Percentiles rank a stretch among this genome's conserved stretches.
Conservation (phyloP, 768 basidiomycete species). For the Phanerodontia chrysosporium region DNA sequence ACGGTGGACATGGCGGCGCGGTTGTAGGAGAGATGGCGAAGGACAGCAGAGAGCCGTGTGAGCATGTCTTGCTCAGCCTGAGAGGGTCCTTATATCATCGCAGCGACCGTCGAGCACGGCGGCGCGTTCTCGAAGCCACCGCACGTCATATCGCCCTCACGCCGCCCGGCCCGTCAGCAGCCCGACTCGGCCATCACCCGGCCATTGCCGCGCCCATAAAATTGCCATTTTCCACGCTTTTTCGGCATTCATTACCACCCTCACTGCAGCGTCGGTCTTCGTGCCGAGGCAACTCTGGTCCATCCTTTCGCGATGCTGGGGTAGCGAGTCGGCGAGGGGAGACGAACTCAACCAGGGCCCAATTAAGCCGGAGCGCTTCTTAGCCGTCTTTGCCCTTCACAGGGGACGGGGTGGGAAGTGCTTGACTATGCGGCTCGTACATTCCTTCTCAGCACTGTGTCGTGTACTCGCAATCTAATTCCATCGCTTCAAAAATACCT, state of each 20-base stretch:
- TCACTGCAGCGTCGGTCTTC: slow-evolving; percentile 34
- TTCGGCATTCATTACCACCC: slow-evolving; percentile 25
- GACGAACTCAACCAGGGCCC: slow-evolving; percentile 43
- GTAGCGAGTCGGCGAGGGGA: slow-evolving; percentile 46
- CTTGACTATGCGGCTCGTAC: slow-evolving; percentile 78
- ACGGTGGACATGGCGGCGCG: slow-evolving; percentile 26
- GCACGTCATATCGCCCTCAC: background rate
- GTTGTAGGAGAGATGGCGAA: slow-evolving; percentile 37
- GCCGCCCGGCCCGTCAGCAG: background rate
- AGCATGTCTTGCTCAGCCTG: slow-evolving; percentile 20
- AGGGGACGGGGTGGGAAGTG: slow-evolving; percentile 46
- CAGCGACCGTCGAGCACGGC: background rate
- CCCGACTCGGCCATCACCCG: slow-evolving; percentile 1
- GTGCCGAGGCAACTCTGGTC: slow-evolving; percentile 52
- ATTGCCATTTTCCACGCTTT: slow-evolving; percentile 2
- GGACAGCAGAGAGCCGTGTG: slow-evolving; percentile 34
- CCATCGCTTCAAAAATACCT: too few species aligned
- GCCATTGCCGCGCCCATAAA: background rate
- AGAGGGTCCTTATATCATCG: background rate
- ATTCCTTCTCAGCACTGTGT: slow-evolving; percentile 28
- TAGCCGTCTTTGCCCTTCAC: slow-evolving; percentile 33
- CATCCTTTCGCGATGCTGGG: slow-evolving; percentile 35
- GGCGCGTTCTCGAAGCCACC: background rate
- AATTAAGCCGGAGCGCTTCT: slow-evolving; percentile 81
- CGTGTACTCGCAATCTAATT: background rate